Percentiles rank a stretch among this genome's conserved stretches.
phyloP scores from a whole-genome alignment of 306 rosid species.

The Cucurbita moschata region DNA sequence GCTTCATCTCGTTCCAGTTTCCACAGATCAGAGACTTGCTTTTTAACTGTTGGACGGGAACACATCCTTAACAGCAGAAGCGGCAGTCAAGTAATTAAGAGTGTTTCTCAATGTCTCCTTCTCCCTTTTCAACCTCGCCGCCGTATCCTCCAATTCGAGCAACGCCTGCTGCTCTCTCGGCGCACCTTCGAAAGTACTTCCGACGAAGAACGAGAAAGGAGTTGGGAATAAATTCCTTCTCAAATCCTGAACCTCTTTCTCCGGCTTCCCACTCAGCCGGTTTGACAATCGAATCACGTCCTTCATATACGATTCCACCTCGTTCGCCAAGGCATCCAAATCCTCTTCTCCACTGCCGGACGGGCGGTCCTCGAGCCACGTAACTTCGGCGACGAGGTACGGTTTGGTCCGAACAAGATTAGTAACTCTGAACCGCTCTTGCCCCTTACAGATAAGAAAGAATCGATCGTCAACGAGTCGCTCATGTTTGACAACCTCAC shows the following conservation, averaged over 20 bases:
- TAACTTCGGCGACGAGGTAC: constrained; percentile 73
- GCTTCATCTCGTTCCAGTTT: not conserved
- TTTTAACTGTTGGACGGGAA: constrained; percentile 48
- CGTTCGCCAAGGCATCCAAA: constrained; percentile 48
- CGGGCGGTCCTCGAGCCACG: constrained; percentile 93
- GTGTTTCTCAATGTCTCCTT: constrained; percentile 84
- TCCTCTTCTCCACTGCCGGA: constrained; percentile 51
- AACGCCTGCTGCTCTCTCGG: constrained; percentile 96
- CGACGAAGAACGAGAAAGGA: constrained; percentile 89
- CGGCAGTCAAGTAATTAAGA: constrained; percentile 87
- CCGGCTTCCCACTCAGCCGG: constrained; percentile 78
- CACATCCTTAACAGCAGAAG: constrained; percentile 91
- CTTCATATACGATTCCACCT: constrained; percentile 80
- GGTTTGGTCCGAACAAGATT: constrained; percentile 71
- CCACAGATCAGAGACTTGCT: not conserved
- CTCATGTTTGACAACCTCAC: constrained; percentile 94
- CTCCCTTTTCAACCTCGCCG: constrained; percentile 68
- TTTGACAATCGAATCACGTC: constrained; percentile 87
- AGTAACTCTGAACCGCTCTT: constrained; percentile 77
- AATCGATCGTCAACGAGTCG: constrained; percentile 87
- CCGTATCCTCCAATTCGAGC: constrained; percentile 89
- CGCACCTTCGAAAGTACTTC: constrained; percentile 94
- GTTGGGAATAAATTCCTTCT: constrained; percentile 81
- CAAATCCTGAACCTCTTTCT: constrained; percentile 88
- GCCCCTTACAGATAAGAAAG: constrained; percentile 90